Evolutionary conservation across 2,329 filamentous ascomycete species (phyloP).

Genomic region (Trematosphaeria pertusa): DNA sequence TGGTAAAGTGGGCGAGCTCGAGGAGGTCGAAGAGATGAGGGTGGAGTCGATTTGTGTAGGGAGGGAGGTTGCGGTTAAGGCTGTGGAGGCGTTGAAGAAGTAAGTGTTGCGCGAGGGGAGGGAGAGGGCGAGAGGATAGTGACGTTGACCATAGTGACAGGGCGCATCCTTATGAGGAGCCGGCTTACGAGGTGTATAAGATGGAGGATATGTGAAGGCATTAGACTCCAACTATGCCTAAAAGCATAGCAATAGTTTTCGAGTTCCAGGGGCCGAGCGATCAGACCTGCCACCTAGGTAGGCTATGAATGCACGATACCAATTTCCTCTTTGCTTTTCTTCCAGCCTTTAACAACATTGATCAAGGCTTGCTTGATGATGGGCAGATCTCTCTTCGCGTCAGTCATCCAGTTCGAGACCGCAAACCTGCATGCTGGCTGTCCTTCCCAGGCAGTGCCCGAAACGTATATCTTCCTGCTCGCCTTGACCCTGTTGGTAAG

Average conservation of each 20-base stretch:
- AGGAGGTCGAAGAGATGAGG: conserved; percentile 65
- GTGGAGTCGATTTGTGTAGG: conserved; percentile 70
- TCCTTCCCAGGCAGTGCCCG: conserved; percentile 79
- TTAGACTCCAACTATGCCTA: too few species aligned
- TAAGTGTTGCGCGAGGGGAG: conserved; percentile 47
- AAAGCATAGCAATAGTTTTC: too few species aligned
- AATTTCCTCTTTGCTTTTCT: background rate
- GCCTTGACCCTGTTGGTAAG: conserved; percentile 78
- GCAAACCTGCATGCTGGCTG: conserved; percentile 80
- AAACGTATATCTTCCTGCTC: conserved; percentile 79
- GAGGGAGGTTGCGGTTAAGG: conserved; percentile 62
- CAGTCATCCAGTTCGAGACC: conserved; percentile 82
- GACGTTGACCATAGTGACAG: conserved; percentile 29
- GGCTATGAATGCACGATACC: too few species aligned
- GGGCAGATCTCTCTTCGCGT: conserved; percentile 70
- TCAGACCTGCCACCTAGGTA: too few species aligned
- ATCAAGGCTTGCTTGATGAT: conserved; percentile 71
- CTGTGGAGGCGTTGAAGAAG: conserved; percentile 70
- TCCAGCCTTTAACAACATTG: conserved; percentile 30
- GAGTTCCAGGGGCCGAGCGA: too few species aligned
- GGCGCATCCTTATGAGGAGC: conserved; percentile 55
- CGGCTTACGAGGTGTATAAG: conserved; percentile 55
- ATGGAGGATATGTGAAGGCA: conserved; percentile 50
- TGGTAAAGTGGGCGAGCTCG: conserved; percentile 63
- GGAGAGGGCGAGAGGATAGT: background rate